Evolutionary conservation across 306 rosid genomes (phyloP).

Genomic region (Rosa multiflora): DNA sequence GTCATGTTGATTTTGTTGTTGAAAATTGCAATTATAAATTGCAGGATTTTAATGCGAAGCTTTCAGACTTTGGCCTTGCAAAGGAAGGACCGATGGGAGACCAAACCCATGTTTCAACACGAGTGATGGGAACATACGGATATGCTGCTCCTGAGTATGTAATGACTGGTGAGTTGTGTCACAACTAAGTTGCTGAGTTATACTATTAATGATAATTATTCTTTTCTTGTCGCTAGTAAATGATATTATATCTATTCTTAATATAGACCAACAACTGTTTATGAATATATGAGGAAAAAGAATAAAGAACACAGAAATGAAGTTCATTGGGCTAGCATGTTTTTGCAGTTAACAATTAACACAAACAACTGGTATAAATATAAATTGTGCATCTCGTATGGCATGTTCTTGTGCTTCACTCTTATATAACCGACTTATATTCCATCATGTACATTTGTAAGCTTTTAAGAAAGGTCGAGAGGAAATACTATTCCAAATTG

Average conservation of each 20-base stretch:
- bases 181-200: neutral
- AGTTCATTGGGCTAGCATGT: neutral
- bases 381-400: neutral
- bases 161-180: constrained; percentile 80
- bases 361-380: neutral
- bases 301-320: neutral
- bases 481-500: neutral
- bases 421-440: neutral
- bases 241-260: neutral
- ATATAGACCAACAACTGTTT: neutral
- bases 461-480: neutral
- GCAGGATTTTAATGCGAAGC: constrained; percentile 88
- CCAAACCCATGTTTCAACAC: constrained; percentile 94
- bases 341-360: neutral
- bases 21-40: constrained; percentile 31
- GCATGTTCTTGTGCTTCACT: neutral
- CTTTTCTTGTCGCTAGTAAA: neutral
- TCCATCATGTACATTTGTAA: neutral
- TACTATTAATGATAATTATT: neutral
- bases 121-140: constrained; percentile 97
- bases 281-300: neutral
- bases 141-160: constrained; percentile 96
- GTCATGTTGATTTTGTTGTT: constrained; percentile 15
- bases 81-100: constrained; percentile 98
- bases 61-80: constrained; percentile 94